Conservation (phyloP, 2,329 filamentous ascomycete genomes). For the Aspergillus pseudoviridinutans region DNA sequence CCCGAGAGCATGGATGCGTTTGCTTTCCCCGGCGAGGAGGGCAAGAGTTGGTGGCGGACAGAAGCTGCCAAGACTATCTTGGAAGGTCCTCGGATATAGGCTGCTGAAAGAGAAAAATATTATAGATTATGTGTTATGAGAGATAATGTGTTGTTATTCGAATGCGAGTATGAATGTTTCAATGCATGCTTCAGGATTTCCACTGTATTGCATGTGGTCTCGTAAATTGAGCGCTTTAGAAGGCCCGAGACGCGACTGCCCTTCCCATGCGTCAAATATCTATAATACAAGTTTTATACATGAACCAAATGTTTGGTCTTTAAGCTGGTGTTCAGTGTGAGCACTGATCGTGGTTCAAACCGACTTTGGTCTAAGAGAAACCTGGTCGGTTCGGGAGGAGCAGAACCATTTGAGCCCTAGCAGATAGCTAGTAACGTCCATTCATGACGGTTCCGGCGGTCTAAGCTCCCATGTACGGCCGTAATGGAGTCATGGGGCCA, state of each 20-base stretch:
- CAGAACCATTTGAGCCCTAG: not conserved
- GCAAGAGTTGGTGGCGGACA: constrained; percentile 80
- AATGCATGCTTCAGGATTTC: not conserved
- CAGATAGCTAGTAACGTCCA: not conserved
- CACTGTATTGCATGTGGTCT: not conserved
- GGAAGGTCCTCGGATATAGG: constrained; percentile 47
- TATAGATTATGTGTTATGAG: constrained; percentile 1
- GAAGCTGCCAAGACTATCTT: constrained; percentile 74
- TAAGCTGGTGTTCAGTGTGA: not conserved
- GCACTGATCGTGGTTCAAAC: not conserved
- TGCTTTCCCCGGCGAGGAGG: constrained; percentile 70
- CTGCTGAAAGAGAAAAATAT: constrained; percentile 1
- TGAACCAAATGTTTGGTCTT: not conserved
- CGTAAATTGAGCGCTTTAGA: not conserved
- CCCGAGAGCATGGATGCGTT: constrained; percentile 77
- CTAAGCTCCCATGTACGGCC: not conserved
- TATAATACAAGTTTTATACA: not conserved
- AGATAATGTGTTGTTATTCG: not conserved
- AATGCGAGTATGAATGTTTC: not conserved
- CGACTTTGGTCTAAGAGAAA: not conserved
- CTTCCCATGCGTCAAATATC: not conserved
- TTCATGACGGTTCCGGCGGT: not conserved
- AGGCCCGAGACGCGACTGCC: not conserved
- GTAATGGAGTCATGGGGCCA: not conserved
- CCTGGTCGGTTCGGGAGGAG: too few relatives aligned